These are phyloP conservation scores for Magnusiomyces fungicola DNA, from an alignment of 1,139 yeast species.

Conservation along the genomic window DNA sequence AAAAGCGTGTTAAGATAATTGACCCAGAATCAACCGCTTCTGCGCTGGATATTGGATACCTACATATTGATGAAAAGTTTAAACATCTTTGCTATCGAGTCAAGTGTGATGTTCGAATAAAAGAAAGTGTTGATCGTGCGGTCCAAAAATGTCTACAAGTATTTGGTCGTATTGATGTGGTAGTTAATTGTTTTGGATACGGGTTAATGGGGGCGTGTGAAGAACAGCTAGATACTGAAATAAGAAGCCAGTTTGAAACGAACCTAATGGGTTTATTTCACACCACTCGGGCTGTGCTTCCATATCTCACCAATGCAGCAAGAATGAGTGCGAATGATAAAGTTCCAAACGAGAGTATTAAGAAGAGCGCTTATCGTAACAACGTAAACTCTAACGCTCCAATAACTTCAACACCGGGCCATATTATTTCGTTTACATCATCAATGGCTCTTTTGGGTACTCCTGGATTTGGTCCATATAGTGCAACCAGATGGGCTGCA, in stretches of 20 bases:
- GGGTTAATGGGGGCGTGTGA: slow-evolving; percentile 17
- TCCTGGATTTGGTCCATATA: slow-evolving; percentile 17
- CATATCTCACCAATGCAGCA: slow-evolving; percentile 13
- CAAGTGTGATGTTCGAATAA: slow-evolving; percentile 14
- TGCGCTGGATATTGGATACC: slow-evolving; percentile 1
- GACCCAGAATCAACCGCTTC: slow-evolving; percentile 2
- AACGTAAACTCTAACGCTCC: slow-evolving; percentile 4
- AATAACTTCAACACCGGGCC: slow-evolving; percentile 11
- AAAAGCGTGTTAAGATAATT: neutral
- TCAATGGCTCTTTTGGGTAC: slow-evolving; percentile 17
- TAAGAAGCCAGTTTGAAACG: slow-evolving; percentile 16
- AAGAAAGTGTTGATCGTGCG: slow-evolving; percentile 14
- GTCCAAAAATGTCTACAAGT: slow-evolving; percentile 10
- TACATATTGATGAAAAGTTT: slow-evolving; percentile 10
- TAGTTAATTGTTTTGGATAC: slow-evolving; percentile 15
- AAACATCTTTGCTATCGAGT: slow-evolving; percentile 12
- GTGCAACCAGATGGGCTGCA: slow-evolving; percentile 17
- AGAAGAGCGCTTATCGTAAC: neutral
- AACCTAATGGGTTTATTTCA: slow-evolving; percentile 16
- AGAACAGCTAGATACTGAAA: slow-evolving; percentile 15
- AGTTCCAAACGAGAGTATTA: neutral
- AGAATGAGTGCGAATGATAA: slow-evolving; percentile 6
- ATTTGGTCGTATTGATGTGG: slow-evolving; percentile 15
- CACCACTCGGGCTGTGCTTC: slow-evolving; percentile 14
- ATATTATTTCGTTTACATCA: slow-evolving; percentile 14